Conservation (phyloP, 192 early-diverging fungal genomes). For the Coemansia sp. region DNA sequence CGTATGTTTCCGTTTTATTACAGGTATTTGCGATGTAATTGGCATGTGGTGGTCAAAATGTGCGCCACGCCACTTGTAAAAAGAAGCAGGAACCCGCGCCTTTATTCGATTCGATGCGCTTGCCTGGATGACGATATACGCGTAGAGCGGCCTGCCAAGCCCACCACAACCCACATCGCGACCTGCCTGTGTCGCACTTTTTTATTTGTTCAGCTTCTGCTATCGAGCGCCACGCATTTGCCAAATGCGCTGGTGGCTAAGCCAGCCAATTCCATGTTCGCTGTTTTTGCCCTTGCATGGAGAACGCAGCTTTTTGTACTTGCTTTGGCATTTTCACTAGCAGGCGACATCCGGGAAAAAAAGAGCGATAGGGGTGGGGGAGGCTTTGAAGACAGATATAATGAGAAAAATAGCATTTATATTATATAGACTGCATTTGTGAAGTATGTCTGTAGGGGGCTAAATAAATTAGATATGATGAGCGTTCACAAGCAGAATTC, state of each 20-base stretch:
- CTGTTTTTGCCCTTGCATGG: too few relatives aligned
- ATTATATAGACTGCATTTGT: too few relatives aligned
- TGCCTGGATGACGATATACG: not conserved
- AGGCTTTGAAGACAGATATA: too few relatives aligned
- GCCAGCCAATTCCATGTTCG: not conserved
- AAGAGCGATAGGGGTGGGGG: too few relatives aligned
- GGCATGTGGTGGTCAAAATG: not conserved
- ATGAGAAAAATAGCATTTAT: not conserved
- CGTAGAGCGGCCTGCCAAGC: not conserved
- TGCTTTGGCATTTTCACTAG: too few relatives aligned
- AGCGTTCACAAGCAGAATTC: too few relatives aligned
- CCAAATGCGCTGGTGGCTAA: constrained; percentile 5
- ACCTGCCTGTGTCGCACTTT: not conserved
- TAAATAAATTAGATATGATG: too few relatives aligned
- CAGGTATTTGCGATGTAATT: not conserved
- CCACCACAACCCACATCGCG: not conserved
- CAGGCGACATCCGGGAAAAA: too few relatives aligned
- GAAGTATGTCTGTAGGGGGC: too few relatives aligned
- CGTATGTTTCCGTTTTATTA: too few relatives aligned
- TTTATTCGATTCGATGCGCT: not conserved
- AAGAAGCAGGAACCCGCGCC: not conserved
- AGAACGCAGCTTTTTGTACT: too few relatives aligned
- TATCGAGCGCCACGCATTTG: constrained; percentile 10
- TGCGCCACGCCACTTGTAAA: not conserved
- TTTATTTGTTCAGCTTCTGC: not conserved